phyloP scores from a whole-genome alignment of 768 basidiomycete species.

The Termitomyces eurrhizus region DNA sequence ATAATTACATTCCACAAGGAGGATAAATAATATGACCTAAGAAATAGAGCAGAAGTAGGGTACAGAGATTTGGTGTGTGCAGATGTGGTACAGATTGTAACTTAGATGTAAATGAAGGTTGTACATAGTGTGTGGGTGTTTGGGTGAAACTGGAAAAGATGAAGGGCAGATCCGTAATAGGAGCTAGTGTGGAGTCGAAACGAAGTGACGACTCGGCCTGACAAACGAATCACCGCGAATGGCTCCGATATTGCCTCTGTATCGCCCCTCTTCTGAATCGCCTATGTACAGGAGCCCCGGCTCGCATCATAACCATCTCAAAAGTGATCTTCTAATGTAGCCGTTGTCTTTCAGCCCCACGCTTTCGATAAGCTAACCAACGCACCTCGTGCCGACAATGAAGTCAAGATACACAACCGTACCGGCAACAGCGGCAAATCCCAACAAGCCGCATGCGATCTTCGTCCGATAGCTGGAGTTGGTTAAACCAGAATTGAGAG shows the following conservation, averaged over 20 bases:
- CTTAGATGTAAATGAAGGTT: not conserved
- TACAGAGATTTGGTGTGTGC: not conserved
- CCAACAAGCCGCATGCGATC: slow-evolving; percentile 7
- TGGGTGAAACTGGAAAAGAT: not conserved
- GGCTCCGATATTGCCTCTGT: not conserved
- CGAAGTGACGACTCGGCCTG: not conserved
- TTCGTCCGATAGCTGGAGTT: not conserved
- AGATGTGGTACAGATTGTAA: not conserved
- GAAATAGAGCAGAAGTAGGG: not conserved
- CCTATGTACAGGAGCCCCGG: not conserved
- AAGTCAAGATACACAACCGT: slow-evolving; percentile 3
- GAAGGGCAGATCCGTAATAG: not conserved
- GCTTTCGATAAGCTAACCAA: not conserved
- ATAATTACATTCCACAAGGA: not conserved
- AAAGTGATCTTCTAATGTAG: not conserved
- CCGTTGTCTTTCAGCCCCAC: not conserved
- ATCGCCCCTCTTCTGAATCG: no score
- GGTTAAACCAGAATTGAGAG: not conserved
- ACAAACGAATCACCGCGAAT: not conserved
- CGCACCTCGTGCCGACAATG: not conserved
- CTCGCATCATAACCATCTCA: not conserved
- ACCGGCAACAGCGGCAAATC: slow-evolving; percentile 3
- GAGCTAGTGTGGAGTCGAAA: not conserved
- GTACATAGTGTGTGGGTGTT: not conserved
- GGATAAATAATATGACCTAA: not conserved